Conservation (phyloP, 2,329 filamentous ascomycete genomes). For the Fonsecaea erecta region DNA sequence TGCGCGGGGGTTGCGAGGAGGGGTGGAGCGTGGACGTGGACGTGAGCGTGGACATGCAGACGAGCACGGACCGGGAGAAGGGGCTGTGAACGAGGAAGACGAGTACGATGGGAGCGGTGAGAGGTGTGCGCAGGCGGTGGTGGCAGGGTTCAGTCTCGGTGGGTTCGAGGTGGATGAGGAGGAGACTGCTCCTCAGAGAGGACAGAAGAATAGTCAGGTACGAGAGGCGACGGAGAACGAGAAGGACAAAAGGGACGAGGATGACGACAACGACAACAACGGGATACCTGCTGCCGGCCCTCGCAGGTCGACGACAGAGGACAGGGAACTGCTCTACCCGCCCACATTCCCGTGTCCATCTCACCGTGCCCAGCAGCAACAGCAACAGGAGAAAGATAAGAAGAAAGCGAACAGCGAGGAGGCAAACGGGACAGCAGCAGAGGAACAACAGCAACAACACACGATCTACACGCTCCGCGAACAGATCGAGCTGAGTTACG, state of each 20-base stretch:
- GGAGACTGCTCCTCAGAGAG: background rate
- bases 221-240: background rate
- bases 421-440: background rate
- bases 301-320: background rate
- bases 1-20: slow-evolving; percentile 22
- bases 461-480: slow-evolving; percentile 40
- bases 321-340: slow-evolving; percentile 22
- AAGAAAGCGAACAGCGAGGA: background rate
- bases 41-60: background rate
- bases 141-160: slow-evolving; percentile 34
- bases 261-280: slow-evolving; percentile 27
- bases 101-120: background rate
- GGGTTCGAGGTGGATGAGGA: slow-evolving; percentile 31
- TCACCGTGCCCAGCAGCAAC: too few species aligned
- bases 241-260: slow-evolving; percentile 37
- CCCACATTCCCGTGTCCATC: background rate
- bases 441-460: background rate
- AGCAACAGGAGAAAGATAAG: background rate
- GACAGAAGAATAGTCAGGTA: background rate
- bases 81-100: too few species aligned
- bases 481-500: slow-evolving; percentile 56
- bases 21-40: background rate
- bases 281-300: background rate
- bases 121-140: background rate
- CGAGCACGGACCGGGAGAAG: background rate